These are phyloP conservation scores for Ottelia alismoides DNA, from an alignment of 106 monocot genomes.

Conservation along the genomic window DNA sequence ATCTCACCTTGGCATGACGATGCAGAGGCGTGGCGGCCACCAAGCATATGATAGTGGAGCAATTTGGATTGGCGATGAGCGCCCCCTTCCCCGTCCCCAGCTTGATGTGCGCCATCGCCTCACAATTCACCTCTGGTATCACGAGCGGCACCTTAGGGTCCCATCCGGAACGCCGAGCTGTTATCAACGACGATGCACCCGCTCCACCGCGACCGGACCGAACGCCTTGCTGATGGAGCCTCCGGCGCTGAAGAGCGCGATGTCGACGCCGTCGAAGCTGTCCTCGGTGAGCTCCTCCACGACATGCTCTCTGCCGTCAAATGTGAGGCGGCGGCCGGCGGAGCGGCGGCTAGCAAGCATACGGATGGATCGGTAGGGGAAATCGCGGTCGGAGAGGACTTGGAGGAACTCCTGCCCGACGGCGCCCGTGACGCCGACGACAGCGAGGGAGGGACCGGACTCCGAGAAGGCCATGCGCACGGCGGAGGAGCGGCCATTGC, in stretches of 20 bases:
- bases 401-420: slow-evolving; percentile 94
- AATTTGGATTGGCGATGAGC: slow-evolving; percentile 88
- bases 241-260: slow-evolving; percentile 85
- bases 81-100: slow-evolving; percentile 50
- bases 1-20: slow-evolving; percentile 57
- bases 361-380: slow-evolving; percentile 70
- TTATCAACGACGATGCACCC: slow-evolving; percentile 85
- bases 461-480: slow-evolving; percentile 49
- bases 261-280: slow-evolving; percentile 82
- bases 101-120: slow-evolving; percentile 59
- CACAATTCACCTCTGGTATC: slow-evolving; percentile 84
- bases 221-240: slow-evolving; percentile 57
- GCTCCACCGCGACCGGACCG: slow-evolving; percentile 61
- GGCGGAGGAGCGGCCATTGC: neutral
- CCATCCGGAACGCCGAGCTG: slow-evolving; percentile 93
- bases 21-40: slow-evolving; percentile 98
- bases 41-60: slow-evolving; percentile 92
- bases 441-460: slow-evolving; percentile 65
- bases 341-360: slow-evolving; percentile 80
- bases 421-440: slow-evolving; percentile 90
- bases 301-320: slow-evolving; percentile 51
- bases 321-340: slow-evolving; percentile 46
- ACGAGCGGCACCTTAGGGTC: slow-evolving; percentile 67
- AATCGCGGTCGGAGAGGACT: slow-evolving; percentile 82
- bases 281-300: slow-evolving; percentile 64